These are phyloP conservation scores for Microbotryum intermedium DNA, from an alignment of 1,284 basidiomycete species.

Conservation along the genomic window DNA sequence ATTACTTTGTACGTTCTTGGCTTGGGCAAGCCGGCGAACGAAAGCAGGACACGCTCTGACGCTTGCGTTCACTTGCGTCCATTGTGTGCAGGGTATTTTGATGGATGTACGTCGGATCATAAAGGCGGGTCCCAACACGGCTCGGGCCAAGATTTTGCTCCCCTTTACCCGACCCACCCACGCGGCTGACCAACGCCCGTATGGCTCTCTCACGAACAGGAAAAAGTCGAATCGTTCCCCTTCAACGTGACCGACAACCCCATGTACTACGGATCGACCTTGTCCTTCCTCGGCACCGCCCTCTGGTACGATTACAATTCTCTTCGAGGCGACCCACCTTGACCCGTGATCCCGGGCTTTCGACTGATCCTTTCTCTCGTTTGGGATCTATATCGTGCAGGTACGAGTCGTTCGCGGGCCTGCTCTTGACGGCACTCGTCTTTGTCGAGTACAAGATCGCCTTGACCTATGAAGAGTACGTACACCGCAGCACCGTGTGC, in stretches of 20 bases:
- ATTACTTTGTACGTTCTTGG: slow-evolving; percentile 59
- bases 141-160: too few species aligned
- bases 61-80: too few species aligned
- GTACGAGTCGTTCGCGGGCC: slow-evolving; percentile 71
- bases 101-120: slow-evolving; percentile 67
- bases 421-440: slow-evolving; percentile 66
- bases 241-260: slow-evolving; percentile 90
- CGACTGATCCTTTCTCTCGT: too few species aligned
- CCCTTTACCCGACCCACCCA: too few species aligned
- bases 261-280: slow-evolving; percentile 89
- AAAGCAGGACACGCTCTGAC: too few species aligned
- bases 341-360: too few species aligned
- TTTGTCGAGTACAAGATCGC: slow-evolving; percentile 75
- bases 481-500: too few species aligned
- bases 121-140: too few species aligned
- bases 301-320: slow-evolving; percentile 61
- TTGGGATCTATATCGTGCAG: too few species aligned
- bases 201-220: slow-evolving; percentile 9
- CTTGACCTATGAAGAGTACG: slow-evolving; percentile 72
- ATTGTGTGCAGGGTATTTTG: slow-evolving; percentile 58
- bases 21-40: too few species aligned
- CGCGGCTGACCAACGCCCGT: background rate
- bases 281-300: slow-evolving; percentile 74
- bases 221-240: slow-evolving; percentile 60
- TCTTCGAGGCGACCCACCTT: too few species aligned